These are phyloP conservation scores for Candida fluviatilis DNA, from an alignment of 805 yeast species.

Conservation along the genomic window DNA sequence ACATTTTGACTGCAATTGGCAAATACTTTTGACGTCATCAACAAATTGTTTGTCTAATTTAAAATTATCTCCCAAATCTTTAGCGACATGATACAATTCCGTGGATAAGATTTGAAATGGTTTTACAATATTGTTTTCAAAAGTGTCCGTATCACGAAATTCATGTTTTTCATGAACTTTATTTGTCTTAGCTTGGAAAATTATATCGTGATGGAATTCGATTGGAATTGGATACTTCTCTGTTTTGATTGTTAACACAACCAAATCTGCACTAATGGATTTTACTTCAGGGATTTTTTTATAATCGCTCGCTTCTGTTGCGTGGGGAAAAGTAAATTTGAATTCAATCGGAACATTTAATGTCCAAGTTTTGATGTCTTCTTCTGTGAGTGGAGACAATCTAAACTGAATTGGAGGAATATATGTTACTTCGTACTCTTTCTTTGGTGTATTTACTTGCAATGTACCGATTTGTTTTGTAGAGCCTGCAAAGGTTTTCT, in stretches of 20 bases:
- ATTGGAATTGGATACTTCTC: constrained; percentile 32
- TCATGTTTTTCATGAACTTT: constrained; percentile 5
- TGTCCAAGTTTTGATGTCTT: constrained; percentile 16
- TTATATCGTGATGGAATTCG: constrained; percentile 33
- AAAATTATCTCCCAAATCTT: constrained; percentile 23
- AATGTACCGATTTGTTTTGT: constrained; percentile 12
- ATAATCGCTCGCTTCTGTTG: not conserved
- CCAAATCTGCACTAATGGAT: constrained; percentile 22
- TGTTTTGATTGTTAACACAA: constrained; percentile 28
- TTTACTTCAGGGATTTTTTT: constrained; percentile 22
- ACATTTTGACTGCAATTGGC: constrained; percentile 21
- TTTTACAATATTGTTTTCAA: constrained; percentile 18
- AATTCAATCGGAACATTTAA: constrained; percentile 24
- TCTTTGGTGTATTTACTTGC: constrained; percentile 15
- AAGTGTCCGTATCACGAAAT: constrained; percentile 18
- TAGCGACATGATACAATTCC: constrained; percentile 15
- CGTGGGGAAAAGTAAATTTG: constrained; percentile 6
- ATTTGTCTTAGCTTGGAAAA: constrained; percentile 19
- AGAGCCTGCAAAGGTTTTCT: constrained; percentile 12
- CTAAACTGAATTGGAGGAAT: constrained; percentile 20
- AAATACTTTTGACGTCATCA: constrained; percentile 26
- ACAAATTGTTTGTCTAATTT: constrained; percentile 24
- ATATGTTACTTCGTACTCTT: constrained; percentile 16
- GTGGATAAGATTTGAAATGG: constrained; percentile 17
- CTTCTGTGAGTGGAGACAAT: constrained; percentile 1